phyloP scores from a whole-genome alignment of 331 rosid genomes.

The Prunus yedoensis region DNA sequence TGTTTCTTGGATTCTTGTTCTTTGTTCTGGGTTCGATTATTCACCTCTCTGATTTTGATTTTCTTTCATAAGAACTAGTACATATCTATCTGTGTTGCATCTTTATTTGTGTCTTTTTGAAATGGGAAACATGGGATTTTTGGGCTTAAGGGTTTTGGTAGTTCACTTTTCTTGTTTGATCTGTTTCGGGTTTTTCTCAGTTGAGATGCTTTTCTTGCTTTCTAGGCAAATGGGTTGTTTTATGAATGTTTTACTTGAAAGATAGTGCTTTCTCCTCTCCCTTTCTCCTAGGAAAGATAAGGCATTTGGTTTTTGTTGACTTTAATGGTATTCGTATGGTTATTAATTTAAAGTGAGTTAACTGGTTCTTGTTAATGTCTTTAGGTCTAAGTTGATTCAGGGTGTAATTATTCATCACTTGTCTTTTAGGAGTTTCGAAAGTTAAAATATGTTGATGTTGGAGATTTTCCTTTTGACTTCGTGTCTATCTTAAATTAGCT shows the following conservation, averaged over 20 bases:
- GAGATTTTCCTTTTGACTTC: neutral
- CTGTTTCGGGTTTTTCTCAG: conserved; percentile 13
- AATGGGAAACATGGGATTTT: conserved; percentile 30
- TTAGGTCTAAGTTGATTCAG: neutral
- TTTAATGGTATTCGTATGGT: neutral
- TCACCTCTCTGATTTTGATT: neutral
- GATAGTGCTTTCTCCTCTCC: neutral
- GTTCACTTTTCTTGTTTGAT: conserved; percentile 25
- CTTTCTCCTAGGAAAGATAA: neutral
- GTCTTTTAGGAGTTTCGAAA: conserved; percentile 14
- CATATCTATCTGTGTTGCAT: neutral
- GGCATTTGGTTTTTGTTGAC: conserved; percentile 7
- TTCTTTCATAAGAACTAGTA: neutral
- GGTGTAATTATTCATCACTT: neutral
- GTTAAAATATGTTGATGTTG: conserved; percentile 15
- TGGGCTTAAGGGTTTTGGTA: conserved; percentile 40
- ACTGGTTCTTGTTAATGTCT: conserved; percentile 21
- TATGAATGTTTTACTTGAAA: conserved; percentile 7
- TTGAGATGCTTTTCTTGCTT: conserved; percentile 24
- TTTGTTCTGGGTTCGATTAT: conserved; percentile 4
- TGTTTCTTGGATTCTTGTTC: conserved; percentile 6
- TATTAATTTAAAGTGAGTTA: conserved; percentile 16
- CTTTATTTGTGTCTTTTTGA: conserved; percentile 23
- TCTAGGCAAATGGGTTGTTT: conserved; percentile 7
- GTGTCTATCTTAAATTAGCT: neutral